Conservation (phyloP, 2,329 filamentous ascomycete species). For the Xylariaceae sp. region DNA sequence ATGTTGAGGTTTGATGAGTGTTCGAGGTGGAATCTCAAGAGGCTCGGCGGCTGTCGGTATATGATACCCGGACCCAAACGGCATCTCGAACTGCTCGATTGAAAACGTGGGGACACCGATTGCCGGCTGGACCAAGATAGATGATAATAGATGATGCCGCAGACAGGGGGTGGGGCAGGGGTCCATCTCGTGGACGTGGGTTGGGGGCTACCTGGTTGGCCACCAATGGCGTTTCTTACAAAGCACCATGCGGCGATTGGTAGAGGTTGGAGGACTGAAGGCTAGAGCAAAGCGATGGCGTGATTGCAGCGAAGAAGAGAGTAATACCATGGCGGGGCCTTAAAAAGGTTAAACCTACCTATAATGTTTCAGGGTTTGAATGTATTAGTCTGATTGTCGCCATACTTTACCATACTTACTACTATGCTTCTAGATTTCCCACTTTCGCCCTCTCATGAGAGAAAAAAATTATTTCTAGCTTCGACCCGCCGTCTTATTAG, state of each 20-base stretch:
- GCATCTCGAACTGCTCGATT: no score
- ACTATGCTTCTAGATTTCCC: slow-evolving; percentile 19
- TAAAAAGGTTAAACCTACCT: slow-evolving; percentile 19
- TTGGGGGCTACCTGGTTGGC: no score
- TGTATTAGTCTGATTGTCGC: slow-evolving; percentile 27
- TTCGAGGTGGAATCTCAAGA: no score
- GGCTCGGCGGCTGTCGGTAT: slow-evolving; percentile 27
- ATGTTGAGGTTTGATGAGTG: no score
- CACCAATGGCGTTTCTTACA: slow-evolving; percentile 32
- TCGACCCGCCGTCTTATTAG: slow-evolving; percentile 10
- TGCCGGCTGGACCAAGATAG: slow-evolving; percentile 36
- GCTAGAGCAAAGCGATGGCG: slow-evolving; percentile 32
- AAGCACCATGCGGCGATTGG: slow-evolving; percentile 32
- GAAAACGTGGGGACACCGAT: slow-evolving; percentile 13
- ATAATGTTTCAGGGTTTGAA: slow-evolving; percentile 23
- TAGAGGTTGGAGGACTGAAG: slow-evolving; percentile 17
- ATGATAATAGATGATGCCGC: slow-evolving; percentile 25
- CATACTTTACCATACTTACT: slow-evolving; percentile 24
- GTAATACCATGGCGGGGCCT: slow-evolving; percentile 28
- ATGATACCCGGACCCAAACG: neutral
- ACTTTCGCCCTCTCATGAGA: slow-evolving; percentile 27
- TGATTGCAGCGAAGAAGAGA: slow-evolving; percentile 31
- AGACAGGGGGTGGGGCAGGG: no score
- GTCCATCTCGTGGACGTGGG: no score
- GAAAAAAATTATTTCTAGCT: slow-evolving; percentile 12